Percentiles rank a stretch among this genome's conserved stretches.
These are phyloP conservation scores for Botrytis aclada DNA, from an alignment of 2,329 filamentous ascomycete genomes.

Conservation along the genomic window DNA sequence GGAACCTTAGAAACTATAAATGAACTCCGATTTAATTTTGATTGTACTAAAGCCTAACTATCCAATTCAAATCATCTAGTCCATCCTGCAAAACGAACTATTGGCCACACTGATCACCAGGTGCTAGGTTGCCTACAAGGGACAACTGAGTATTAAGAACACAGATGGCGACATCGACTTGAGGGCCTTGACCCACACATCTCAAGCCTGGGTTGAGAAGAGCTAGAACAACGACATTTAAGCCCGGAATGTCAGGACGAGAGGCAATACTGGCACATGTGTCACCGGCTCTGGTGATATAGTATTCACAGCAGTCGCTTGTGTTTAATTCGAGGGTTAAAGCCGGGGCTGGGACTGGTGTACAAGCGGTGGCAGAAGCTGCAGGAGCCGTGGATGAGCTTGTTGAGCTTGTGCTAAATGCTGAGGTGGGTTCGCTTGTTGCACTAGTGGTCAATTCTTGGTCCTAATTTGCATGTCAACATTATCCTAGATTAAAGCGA, in stretches of 20 bases:
- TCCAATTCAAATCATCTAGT: too few species aligned
- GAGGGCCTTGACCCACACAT: background rate
- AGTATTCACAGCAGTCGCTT: background rate
- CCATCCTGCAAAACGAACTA: too few species aligned
- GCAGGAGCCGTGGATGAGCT: background rate
- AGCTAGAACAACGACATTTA: background rate
- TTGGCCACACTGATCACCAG: too few species aligned
- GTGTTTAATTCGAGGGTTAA: background rate
- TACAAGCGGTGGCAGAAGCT: background rate
- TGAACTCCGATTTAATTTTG: too few species aligned
- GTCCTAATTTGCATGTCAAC: background rate
- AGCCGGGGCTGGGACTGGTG: background rate
- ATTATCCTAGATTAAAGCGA: background rate
- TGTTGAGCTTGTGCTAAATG: background rate
- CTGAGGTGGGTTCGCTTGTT: background rate
- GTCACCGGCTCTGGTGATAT: background rate
- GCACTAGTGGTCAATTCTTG: background rate
- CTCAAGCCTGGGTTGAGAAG: conserved; percentile 2
- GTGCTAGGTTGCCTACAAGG: background rate
- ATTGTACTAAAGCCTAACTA: too few species aligned
- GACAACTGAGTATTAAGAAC: background rate
- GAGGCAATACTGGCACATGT: background rate
- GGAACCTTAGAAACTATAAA: too few species aligned
- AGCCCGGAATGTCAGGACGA: background rate
- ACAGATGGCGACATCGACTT: conserved; percentile 7